These are phyloP conservation scores for Gossypium mustelinum DNA, from an alignment of 345 rosid species.

Conservation along the genomic window DNA sequence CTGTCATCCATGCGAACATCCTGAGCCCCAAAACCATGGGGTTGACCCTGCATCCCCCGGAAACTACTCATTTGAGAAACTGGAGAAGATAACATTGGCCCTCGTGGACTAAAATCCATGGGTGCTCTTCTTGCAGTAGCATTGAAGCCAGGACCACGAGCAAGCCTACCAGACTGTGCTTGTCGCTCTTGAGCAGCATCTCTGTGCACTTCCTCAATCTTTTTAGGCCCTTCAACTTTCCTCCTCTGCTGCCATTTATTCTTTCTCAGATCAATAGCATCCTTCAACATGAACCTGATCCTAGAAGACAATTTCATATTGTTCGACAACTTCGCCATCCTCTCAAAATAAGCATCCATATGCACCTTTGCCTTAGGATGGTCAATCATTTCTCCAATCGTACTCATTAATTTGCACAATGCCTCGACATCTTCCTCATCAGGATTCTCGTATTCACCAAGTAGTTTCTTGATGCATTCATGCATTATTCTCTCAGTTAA, in stretches of 20 bases:
- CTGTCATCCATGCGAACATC: constrained; percentile 79
- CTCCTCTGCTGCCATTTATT: constrained; percentile 97
- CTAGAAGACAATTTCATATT: constrained; percentile 74
- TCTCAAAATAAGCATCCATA: constrained; percentile 80
- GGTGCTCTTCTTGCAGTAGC: constrained; percentile 57
- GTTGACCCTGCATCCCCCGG: constrained; percentile 60
- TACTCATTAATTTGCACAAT: constrained; percentile 87
- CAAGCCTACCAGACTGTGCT: constrained; percentile 59
- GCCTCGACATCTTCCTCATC: constrained; percentile 97
- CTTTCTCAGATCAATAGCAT: constrained; percentile 79
- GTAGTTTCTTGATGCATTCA: constrained; percentile 65
- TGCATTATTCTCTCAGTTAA: constrained; percentile 95
- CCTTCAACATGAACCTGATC: constrained; percentile 89
- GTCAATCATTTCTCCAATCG: constrained; percentile 90
- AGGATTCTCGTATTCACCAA: constrained; percentile 69
- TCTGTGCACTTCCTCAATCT: constrained; percentile 95
- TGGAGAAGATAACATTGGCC: constrained; percentile 66
- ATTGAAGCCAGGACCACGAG: constrained; percentile 64
- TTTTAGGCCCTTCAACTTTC: constrained; percentile 61
- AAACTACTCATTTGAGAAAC: constrained; percentile 62
- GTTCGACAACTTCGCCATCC: constrained; percentile 58
- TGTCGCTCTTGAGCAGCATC: constrained; percentile 99
- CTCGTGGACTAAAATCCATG: constrained; percentile 72
- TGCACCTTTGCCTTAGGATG: constrained; percentile 57
- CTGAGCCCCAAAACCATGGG: constrained; percentile 59